phyloP scores from a whole-genome alignment of 768 basidiomycete genomes.

The Amanita muscaria region DNA sequence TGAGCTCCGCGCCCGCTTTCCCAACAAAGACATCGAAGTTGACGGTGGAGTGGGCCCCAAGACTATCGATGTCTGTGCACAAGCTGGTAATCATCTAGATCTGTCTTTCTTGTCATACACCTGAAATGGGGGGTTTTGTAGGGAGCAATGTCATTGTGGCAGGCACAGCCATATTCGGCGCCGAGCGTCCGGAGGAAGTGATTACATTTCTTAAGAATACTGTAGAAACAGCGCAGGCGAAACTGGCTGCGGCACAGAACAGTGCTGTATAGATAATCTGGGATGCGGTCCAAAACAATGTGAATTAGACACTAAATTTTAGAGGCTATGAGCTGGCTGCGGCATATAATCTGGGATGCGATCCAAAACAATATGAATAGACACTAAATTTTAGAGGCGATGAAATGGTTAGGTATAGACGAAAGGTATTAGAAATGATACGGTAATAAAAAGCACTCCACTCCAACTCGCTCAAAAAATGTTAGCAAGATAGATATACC shows the following conservation, averaged over 20 bases:
- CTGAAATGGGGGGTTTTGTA: constrained; percentile 18
- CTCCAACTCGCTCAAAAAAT: too few relatives aligned
- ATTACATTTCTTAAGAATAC: constrained; percentile 63
- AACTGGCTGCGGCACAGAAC: constrained; percentile 14
- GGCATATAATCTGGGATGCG: too few relatives aligned
- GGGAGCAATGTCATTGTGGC: constrained; percentile 98
- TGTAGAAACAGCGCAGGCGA: constrained; percentile 61
- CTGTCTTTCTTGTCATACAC: background rate
- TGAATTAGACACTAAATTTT: too few relatives aligned
- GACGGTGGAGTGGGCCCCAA: constrained; percentile 96
- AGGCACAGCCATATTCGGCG: constrained; percentile 89
- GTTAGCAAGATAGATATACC: too few relatives aligned
- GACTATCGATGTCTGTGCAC: constrained; percentile 79
- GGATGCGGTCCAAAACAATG: too few relatives aligned
- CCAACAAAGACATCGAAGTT: constrained; percentile 93
- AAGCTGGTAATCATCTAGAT: constrained; percentile 53
- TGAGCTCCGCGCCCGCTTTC: constrained; percentile 85
- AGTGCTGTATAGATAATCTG: background rate
- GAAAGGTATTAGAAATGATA: too few relatives aligned
- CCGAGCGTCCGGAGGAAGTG: constrained; percentile 68
- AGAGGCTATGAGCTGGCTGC: too few relatives aligned
- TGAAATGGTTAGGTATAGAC: too few relatives aligned
- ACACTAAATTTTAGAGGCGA: too few relatives aligned
- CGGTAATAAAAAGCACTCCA: too few relatives aligned
- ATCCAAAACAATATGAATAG: too few relatives aligned